A percentile compares a stretch with the other conserved stretches of the same genome.
Evolutionary conservation across 1,139 yeast genomes (phyloP).

Genomic region (Suhomyces maxii): DNA sequence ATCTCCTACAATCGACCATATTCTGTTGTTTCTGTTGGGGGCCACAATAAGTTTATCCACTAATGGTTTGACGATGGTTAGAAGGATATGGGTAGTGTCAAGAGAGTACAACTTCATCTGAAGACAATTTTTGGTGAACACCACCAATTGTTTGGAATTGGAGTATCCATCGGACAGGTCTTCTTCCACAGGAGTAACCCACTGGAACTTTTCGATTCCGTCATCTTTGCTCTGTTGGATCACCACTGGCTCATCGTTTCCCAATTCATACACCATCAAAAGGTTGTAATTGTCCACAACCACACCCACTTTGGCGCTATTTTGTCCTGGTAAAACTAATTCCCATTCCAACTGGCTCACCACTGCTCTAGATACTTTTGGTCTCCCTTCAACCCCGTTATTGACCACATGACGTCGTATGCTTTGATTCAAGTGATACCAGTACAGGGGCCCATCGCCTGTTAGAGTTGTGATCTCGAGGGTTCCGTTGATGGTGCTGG

Average conservation of each 20-base stretch:
- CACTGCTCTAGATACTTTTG: conserved; percentile 2
- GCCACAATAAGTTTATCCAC: conserved; percentile 17
- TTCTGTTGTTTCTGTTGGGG: conserved; percentile 16
- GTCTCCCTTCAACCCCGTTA: conserved; percentile 4
- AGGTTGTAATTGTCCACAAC: conserved; percentile 22
- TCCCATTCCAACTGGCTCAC: conserved; percentile 32
- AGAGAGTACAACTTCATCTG: conserved; percentile 39
- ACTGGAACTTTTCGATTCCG: conserved; percentile 34
- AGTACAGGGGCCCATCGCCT: conserved; percentile 1
- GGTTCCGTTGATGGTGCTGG: conserved; percentile 1
- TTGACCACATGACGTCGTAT: conserved; percentile 6
- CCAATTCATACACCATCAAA: conserved; percentile 25
- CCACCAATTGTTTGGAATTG: conserved; percentile 35
- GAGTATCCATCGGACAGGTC: conserved; percentile 26
- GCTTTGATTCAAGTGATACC: conserved; percentile 5
- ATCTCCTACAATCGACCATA: conserved; percentile 32
- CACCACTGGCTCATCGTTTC: conserved; percentile 27
- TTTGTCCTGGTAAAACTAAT: conserved; percentile 11
- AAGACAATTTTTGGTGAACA: conserved; percentile 30
- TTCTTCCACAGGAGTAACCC: conserved; percentile 32
- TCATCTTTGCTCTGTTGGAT: conserved; percentile 29
- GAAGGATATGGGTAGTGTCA: conserved; percentile 36
- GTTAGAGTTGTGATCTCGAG: conserved; percentile 3
- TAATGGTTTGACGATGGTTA: conserved; percentile 35
- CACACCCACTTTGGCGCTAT: conserved; percentile 29